phyloP scores from a whole-genome alignment of 169 alveolate genomes.

The Babesia sp. region DNA sequence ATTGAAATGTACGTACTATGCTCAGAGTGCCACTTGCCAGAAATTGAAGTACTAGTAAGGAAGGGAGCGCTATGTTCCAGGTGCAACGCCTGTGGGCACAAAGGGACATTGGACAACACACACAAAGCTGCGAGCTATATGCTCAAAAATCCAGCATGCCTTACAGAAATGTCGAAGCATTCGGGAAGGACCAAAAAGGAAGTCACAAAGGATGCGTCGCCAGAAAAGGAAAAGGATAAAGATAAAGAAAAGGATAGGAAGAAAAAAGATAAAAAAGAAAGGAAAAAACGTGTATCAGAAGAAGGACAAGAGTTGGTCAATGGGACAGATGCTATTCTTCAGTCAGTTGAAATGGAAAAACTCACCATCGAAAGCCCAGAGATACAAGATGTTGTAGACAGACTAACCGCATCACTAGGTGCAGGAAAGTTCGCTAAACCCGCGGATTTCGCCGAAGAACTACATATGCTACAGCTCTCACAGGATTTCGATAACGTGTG shows the following conservation, averaged over 20 bases:
- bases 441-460: conserved; percentile 83
- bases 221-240: conserved; percentile 50
- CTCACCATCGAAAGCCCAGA: conserved; percentile 77
- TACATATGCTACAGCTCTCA: conserved; percentile 88
- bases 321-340: conserved; percentile 39
- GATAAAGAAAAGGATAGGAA: conserved; percentile 40
- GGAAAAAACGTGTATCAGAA: conserved; percentile 19
- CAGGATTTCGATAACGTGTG: conserved; percentile 85
- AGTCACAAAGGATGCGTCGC: conserved; percentile 5
- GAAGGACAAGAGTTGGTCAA: conserved; percentile 10
- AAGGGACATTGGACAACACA: conserved; percentile 89
- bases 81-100: conserved; percentile 98
- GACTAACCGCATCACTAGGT: conserved; percentile 69
- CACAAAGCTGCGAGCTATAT: conserved; percentile 96
- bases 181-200: conserved; percentile 25
- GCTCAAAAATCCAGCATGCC: conserved; percentile 87
- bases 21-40: conserved; percentile 97
- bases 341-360: conserved; percentile 58
- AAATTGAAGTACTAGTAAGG: conserved; percentile 90
- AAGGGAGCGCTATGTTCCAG: conserved; percentile 85
- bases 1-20: conserved; percentile 97
- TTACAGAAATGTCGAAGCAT: conserved; percentile 38
- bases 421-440: conserved; percentile 69
- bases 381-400: conserved; percentile 80
- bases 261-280: conserved; percentile 62